Conservation (phyloP, 192 early-diverging fungal species). For the Haplosporangium gracile region DNA sequence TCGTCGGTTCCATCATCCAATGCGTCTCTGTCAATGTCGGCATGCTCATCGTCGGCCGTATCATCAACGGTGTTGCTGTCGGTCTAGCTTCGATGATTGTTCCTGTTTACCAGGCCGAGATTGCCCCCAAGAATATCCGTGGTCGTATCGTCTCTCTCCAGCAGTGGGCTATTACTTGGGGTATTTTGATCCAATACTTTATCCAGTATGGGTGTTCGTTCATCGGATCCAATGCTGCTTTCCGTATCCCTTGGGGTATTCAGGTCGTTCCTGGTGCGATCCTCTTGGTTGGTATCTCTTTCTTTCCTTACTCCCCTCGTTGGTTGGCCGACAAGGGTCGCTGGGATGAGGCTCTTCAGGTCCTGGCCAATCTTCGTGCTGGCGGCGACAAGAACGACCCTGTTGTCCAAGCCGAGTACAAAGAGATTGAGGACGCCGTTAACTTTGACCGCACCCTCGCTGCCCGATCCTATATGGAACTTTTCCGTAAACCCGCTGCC, state of each 20-base stretch:
- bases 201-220: constrained; percentile 67
- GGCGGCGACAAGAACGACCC: constrained; percentile 66
- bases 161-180: constrained; percentile 95
- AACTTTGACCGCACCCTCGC: constrained; percentile 73
- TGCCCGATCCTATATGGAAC: constrained; percentile 71
- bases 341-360: constrained; percentile 73
- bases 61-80: constrained; percentile 83
- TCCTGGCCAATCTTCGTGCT: constrained; percentile 77
- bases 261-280: constrained; percentile 83
- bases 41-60: constrained; percentile 81
- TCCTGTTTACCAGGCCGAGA: constrained; percentile 81
- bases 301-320: constrained; percentile 89
- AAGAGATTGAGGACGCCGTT: constrained; percentile 80
- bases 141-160: constrained; percentile 87
- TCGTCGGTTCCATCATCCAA: constrained; percentile 80
- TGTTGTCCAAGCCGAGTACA: constrained; percentile 71
- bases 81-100: constrained; percentile 80
- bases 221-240: constrained; percentile 63
- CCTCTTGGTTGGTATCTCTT: constrained; percentile 71
- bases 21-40: constrained; percentile 65
- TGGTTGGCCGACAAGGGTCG: constrained; percentile 82
- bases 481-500: constrained; percentile 61
- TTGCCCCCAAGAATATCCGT: constrained; percentile 84
- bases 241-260: constrained; percentile 85
- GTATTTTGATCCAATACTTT: constrained; percentile 69